These are phyloP conservation scores for Aspergillus caelatus DNA, from an alignment of 2,329 filamentous ascomycete species.

Conservation along the genomic window DNA sequence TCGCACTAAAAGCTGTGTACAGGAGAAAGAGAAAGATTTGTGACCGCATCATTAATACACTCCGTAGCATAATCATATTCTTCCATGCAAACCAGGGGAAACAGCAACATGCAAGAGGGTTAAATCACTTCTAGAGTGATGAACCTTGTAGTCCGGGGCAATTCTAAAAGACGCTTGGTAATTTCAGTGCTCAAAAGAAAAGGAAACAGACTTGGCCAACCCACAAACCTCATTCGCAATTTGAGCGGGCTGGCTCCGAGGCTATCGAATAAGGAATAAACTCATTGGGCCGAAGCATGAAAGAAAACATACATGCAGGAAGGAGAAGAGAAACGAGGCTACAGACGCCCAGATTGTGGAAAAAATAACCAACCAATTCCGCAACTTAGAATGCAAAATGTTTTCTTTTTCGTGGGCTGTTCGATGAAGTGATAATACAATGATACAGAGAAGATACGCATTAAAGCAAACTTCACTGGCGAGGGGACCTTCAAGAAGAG, in stretches of 20 bases:
- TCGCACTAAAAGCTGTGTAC: constrained; percentile 34
- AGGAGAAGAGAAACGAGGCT: constrained; percentile 23
- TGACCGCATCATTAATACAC: constrained; percentile 24
- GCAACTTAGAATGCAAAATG: constrained; percentile 39
- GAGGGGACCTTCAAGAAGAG: constrained; percentile 38
- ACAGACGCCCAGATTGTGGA: constrained; percentile 34
- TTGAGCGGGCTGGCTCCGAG: constrained; percentile 30
- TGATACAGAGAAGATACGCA: constrained; percentile 29
- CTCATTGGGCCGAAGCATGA: constrained; percentile 24
- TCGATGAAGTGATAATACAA: constrained; percentile 42
- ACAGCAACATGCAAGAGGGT: constrained; percentile 11
- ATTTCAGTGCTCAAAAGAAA: constrained; percentile 22
- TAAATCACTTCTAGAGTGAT: constrained; percentile 9
- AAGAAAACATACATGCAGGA: constrained; percentile 38
- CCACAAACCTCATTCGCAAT: constrained; percentile 36
- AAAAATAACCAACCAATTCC: constrained; percentile 44
- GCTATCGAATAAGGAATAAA: constrained; percentile 25
- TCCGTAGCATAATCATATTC: constrained; percentile 24
- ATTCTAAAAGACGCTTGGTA: constrained; percentile 28
- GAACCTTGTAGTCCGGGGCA: constrained; percentile 16
- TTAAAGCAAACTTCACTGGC: constrained; percentile 38
- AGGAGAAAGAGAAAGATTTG: constrained; percentile 29
- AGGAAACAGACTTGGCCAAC: constrained; percentile 24
- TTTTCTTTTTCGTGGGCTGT: constrained; percentile 33
- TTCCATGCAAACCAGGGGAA: constrained; percentile 31